These are phyloP conservation scores for Mesotaenium endlicherianum DNA, from an alignment of 139 green algal genomes.

Conservation along the genomic window DNA sequence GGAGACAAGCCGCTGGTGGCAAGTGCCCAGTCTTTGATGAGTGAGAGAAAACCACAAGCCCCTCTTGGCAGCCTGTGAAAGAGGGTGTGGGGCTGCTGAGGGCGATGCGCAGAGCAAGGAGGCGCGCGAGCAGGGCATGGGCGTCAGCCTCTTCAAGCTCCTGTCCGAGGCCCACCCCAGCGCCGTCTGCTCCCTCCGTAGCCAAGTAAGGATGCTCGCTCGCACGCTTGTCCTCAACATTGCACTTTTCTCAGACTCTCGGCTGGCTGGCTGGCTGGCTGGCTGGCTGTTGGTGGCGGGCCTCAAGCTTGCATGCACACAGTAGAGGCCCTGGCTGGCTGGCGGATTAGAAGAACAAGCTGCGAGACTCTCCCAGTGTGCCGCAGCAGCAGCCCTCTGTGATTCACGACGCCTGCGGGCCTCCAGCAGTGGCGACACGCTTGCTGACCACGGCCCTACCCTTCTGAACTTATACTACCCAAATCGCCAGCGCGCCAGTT, in stretches of 20 bases:
- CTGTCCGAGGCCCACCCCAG: constrained; percentile 80
- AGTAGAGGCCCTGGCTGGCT: not conserved
- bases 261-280: too few species aligned
- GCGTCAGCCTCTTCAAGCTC: constrained; percentile 73
- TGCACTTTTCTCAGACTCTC: too few species aligned
- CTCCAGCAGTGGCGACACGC: not conserved
- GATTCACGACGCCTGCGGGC: not conserved
- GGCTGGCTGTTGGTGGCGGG: not conserved
- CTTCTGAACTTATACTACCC: not conserved
- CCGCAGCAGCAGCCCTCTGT: too few species aligned
- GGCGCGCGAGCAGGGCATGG: constrained; percentile 69
- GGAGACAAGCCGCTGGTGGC: not conserved
- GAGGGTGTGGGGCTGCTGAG: not conserved
- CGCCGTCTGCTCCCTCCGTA: constrained; percentile 44
- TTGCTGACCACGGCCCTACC: not conserved
- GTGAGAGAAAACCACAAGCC: not conserved
- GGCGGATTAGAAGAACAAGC: not conserved
- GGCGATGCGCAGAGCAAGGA: constrained; percentile 19
- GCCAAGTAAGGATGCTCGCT: constrained; percentile 15
- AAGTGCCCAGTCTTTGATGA: not conserved
- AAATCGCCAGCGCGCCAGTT: not conserved
- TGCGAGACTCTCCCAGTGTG: not conserved
- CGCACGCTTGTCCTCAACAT: not conserved
- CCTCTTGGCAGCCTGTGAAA: not conserved
- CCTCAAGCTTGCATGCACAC: not conserved